Evolutionary conservation across 768 basidiomycete species (phyloP).

Genomic region (Leccinum obscurum): DNA sequence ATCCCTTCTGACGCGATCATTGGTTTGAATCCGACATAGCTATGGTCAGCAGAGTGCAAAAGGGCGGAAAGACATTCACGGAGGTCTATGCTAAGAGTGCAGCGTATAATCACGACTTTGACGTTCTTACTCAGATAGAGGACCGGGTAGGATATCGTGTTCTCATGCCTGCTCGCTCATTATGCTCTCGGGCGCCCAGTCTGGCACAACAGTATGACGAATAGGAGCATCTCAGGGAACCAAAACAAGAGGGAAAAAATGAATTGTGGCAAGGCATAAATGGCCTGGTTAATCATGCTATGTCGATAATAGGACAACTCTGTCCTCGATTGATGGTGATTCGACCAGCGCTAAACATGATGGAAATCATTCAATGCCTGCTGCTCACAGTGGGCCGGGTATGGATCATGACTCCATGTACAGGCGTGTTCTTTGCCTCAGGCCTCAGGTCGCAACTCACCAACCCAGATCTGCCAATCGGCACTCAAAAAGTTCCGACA

Average conservation of each 20-base stretch:
- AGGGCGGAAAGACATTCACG: constrained; percentile 86
- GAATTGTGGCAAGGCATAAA: too few relatives aligned
- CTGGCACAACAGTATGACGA: constrained; percentile 84
- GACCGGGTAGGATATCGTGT: constrained; percentile 57
- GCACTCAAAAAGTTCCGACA: too few relatives aligned
- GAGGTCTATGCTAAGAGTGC: constrained; percentile 72
- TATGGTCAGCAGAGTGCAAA: constrained; percentile 79
- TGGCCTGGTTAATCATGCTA: too few relatives aligned
- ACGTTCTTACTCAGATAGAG: constrained; percentile 86
- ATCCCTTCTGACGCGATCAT: constrained; percentile 48
- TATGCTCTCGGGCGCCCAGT: constrained; percentile 17
- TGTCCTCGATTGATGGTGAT: too few relatives aligned
- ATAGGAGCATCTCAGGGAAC: constrained; percentile 67
- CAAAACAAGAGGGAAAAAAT: too few relatives aligned
- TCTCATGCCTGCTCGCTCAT: too few relatives aligned
- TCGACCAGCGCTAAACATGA: neutral
- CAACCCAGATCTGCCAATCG: too few relatives aligned
- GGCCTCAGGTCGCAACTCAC: too few relatives aligned
- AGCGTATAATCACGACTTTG: constrained; percentile 79
- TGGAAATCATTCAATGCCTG: neutral
- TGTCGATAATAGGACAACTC: too few relatives aligned
- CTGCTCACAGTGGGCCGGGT: too few relatives aligned
- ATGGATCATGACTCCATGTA: neutral
- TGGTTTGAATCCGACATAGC: constrained; percentile 85
- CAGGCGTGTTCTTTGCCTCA: too few relatives aligned